Base-by-base conservation (phyloP, 2,329 filamentous ascomycete genomes). In the Trichoderma harzianum region DNA sequence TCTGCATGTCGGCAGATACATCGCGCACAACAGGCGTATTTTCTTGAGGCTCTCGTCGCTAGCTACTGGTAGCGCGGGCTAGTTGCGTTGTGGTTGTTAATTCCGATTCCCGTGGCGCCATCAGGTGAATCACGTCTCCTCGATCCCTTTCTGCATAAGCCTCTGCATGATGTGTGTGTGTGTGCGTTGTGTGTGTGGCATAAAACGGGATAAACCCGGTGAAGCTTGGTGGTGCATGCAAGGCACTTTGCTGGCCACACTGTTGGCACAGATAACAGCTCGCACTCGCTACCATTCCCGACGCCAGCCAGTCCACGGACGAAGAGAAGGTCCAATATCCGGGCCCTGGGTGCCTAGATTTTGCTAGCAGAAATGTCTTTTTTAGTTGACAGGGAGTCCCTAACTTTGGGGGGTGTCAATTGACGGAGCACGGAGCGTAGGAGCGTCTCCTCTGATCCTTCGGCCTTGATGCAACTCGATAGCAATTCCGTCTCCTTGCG, bases 231-330 rank as follows among this genome's bases (percentile, higher is more conserved):
- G 39, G 39, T 51, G 32, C 60, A 65, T 70, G 68, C 68, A 72
- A 68, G 70, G 70, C 70, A 39, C 70, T 69, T 72, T 69, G 36
- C 57, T 72, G 53, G 63, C 58, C 60, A 51, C 55, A 28, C 26
- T 39, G 10, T 28, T 26, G 24, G 16, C 21, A 18, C 55, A 28
- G 28, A 30, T 32, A 30, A 30, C 24, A 43, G 36, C 36, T 69
- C 34, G 53, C 36, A 24, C 66, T 69, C 55, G 55, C 66, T 60
- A 34, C 66, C 30, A 60, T 60, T 24, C n/a, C 66, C 66, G 55
- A 51, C 66, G 39, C 39, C 39, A 39, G 36, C 36, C 16, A 26
- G 26, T 47, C 34, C 66, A 61, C 65, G 65, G 66, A 51, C 65
- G 65, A 55, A 30, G 66, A 51, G 12, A 8, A 43, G 39, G 39